A percentile compares a stretch with the other conserved stretches of the same genome.
Conservation (phyloP, 1,139 yeast genomes). For the Pneumocystis sp. region DNA sequence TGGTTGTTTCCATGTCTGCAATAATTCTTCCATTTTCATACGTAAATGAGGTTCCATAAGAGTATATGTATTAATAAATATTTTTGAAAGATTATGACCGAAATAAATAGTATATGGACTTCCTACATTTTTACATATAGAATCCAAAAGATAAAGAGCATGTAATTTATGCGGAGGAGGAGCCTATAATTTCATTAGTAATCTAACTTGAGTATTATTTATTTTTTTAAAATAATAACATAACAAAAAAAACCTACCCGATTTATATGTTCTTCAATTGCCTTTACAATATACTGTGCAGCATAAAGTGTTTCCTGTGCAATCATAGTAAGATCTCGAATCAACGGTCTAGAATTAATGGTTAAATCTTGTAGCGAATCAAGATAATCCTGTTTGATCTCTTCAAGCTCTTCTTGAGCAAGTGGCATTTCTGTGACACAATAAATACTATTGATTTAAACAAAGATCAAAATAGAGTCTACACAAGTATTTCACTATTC, state of each 20-base stretch:
- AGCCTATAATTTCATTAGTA: conserved; percentile 22
- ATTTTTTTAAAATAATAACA: background rate
- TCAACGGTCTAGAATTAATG: conserved; percentile 79
- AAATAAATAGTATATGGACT: conserved; percentile 69
- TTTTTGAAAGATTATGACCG: conserved; percentile 48
- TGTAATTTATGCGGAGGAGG: conserved; percentile 74
- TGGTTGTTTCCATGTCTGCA: conserved; percentile 68
- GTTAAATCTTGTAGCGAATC: conserved; percentile 62
- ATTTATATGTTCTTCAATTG: conserved; percentile 46
- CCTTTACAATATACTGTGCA: conserved; percentile 64
- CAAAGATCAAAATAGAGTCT: background rate
- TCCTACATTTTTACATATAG: conserved; percentile 85
- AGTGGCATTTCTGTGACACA: background rate
- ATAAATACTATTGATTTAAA: background rate
- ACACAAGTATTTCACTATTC: background rate
- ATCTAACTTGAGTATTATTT: background rate
- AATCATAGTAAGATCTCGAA: conserved; percentile 66
- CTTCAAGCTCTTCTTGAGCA: conserved; percentile 19
- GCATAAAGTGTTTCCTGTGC: conserved; percentile 70
- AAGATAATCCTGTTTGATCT: conserved; percentile 47
- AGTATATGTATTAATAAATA: conserved; percentile 65
- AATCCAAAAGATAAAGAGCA: conserved; percentile 71
- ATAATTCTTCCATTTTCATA: conserved; percentile 56
- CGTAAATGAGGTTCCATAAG: conserved; percentile 64
- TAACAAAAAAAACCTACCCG: conserved; percentile 3